Evolutionary conservation across 2,329 filamentous ascomycete species (phyloP).

Genomic region (Dothideomycetes sp.): DNA sequence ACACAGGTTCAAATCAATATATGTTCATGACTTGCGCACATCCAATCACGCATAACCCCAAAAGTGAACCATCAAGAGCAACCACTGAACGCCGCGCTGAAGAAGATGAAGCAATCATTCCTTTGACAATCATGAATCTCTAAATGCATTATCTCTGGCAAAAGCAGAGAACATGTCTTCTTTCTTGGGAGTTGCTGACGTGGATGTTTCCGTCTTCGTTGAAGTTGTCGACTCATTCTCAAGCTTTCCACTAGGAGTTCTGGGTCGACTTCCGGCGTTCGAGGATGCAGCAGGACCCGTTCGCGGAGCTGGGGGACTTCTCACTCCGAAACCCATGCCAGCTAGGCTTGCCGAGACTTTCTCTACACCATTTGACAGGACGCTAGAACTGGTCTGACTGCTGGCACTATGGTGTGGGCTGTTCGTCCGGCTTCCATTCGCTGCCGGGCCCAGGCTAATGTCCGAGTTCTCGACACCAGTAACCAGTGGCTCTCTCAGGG

Average conservation of each 20-base stretch:
- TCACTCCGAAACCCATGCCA: conserved; percentile 3
- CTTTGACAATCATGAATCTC: conserved; percentile 5
- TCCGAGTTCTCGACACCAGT: conserved; percentile 11
- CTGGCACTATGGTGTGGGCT: neutral
- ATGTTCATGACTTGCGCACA: no score
- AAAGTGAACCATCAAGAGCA: neutral
- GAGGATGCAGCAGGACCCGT: neutral
- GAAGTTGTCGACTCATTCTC: neutral
- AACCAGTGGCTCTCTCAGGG: conserved; percentile 8
- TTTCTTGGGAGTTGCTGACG: neutral
- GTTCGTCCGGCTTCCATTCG: conserved; percentile 1
- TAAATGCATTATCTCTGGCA: conserved; percentile 8
- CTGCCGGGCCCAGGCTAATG: conserved; percentile 8
- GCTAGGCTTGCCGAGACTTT: conserved; percentile 6
- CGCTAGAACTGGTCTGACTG: neutral
- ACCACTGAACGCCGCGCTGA: conserved; percentile 6
- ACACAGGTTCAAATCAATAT: no score
- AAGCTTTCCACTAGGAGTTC: neutral
- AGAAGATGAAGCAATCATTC: neutral
- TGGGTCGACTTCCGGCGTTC: neutral
- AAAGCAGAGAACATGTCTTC: conserved; percentile 6
- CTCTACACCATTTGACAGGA: conserved; percentile 2
- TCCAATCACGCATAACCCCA: no score
- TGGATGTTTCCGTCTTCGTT: neutral
- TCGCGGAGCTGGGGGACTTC: conserved; percentile 1